A percentile compares a stretch with the other conserved stretches of the same genome.
Evolutionary conservation across 2,329 filamentous ascomycete genomes (phyloP).

Genomic region (Fusarium kyushuense): DNA sequence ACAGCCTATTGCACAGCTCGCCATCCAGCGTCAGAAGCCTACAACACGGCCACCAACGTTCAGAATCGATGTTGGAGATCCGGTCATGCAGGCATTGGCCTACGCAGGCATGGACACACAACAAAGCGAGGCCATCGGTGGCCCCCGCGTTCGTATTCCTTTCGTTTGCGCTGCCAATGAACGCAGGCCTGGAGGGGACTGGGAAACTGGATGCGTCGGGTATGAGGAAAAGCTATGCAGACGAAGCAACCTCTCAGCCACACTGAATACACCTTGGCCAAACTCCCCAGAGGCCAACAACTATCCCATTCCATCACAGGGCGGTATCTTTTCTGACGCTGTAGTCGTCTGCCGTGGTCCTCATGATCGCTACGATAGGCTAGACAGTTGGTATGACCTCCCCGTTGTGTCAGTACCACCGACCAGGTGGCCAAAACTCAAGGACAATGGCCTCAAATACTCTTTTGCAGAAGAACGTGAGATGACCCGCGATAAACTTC

Average conservation of each 20-base stretch:
- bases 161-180: constrained; percentile 82
- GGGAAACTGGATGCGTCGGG: constrained; percentile 71
- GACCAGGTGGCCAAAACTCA: constrained; percentile 78
- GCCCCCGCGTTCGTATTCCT: constrained; percentile 62
- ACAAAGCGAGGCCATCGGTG: constrained; percentile 51
- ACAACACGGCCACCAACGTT: constrained; percentile 60
- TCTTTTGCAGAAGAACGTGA: constrained; percentile 78
- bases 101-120: constrained; percentile 62
- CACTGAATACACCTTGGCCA: constrained; percentile 71
- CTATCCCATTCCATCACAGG: constrained; percentile 78
- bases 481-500: constrained; percentile 79
- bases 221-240: constrained; percentile 77
- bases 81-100: constrained; percentile 69
- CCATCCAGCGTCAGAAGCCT: constrained; percentile 52
- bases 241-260: constrained; percentile 78
- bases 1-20: constrained; percentile 62
- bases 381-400: constrained; percentile 67
- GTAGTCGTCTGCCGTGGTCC: constrained; percentile 81
- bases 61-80: constrained; percentile 67
- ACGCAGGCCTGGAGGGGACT: constrained; percentile 81
- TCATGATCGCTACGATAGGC: constrained; percentile 72
- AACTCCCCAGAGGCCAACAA: constrained; percentile 61
- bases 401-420: constrained; percentile 82
- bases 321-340: constrained; percentile 76
- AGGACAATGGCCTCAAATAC: constrained; percentile 74